Conservation (phyloP, 1,284 basidiomycete genomes). For the Stereum hirsutum region DNA sequence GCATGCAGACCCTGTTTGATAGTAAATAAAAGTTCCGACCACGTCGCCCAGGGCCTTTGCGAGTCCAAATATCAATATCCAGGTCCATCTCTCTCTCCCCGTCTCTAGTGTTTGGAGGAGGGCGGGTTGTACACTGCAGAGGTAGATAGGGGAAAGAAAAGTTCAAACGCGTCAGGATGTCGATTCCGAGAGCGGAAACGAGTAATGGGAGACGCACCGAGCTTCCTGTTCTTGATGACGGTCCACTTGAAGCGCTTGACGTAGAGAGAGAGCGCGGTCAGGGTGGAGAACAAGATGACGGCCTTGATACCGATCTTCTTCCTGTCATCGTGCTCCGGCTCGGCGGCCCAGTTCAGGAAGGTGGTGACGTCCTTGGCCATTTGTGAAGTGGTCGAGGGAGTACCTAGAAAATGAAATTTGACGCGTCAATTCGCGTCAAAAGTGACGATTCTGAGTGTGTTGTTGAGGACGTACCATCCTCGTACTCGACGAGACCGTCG, state of each 20-base stretch:
- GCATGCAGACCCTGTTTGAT: constrained; percentile 4
- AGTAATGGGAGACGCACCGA: constrained; percentile 50
- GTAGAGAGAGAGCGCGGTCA: constrained; percentile 79
- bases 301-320: constrained; percentile 96
- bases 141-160: constrained; percentile 14
- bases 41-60: no score
- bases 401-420: constrained; percentile 41
- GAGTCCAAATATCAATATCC: no score
- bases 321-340: constrained; percentile 96
- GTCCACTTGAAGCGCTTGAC: constrained; percentile 96
- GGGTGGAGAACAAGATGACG: constrained; percentile 79
- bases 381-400: constrained; percentile 95
- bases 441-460: no score
- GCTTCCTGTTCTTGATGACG: constrained; percentile 87
- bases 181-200: constrained; percentile 1
- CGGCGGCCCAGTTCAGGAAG: constrained; percentile 93
- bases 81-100: no score
- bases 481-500: constrained; percentile 92
- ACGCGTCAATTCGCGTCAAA: background rate
- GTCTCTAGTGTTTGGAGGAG: constrained; percentile 25
- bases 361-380: constrained; percentile 99
- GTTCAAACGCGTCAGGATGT: background rate
- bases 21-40: background rate
- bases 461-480: constrained; percentile 71
- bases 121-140: constrained; percentile 45